Evolutionary conservation across 306 rosid species (phyloP).

Genomic region (Cucurbita pepo): DNA sequence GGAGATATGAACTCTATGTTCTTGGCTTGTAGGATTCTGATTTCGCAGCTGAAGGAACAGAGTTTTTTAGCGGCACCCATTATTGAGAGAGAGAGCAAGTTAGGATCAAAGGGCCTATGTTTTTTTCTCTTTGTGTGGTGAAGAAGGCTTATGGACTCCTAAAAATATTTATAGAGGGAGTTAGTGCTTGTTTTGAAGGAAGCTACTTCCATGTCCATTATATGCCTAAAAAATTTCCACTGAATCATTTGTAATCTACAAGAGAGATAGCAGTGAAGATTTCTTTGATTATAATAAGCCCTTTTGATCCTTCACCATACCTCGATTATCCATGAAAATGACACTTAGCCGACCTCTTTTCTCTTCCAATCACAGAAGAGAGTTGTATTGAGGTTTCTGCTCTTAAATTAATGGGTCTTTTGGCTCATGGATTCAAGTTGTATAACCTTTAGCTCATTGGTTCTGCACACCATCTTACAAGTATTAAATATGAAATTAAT

Average conservation of each 20-base stretch:
- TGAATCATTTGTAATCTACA: background rate
- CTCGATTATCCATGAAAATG: background rate
- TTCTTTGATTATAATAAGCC: background rate
- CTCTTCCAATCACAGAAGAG: background rate
- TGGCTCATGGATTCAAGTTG: background rate
- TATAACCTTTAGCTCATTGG: background rate
- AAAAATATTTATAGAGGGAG: background rate
- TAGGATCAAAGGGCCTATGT: background rate
- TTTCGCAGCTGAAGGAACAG: conserved; percentile 32
- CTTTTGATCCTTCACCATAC: background rate
- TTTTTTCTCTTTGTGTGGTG: background rate
- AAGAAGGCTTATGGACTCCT: background rate
- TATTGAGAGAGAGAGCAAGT: background rate
- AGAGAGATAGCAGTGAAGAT: background rate
- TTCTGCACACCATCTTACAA: no score
- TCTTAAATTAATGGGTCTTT: background rate
- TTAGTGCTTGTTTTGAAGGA: background rate
- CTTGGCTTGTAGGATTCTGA: conserved; percentile 46
- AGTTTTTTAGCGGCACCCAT: background rate
- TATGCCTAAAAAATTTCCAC: background rate
- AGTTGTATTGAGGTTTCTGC: background rate
- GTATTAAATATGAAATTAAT: no score
- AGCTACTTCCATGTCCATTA: background rate
- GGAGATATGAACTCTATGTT: conserved; percentile 8
- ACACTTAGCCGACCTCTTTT: background rate